Evolutionary conservation across 352 stramenopile genomes (phyloP).

Genomic region (Phytophthora citricola): DNA sequence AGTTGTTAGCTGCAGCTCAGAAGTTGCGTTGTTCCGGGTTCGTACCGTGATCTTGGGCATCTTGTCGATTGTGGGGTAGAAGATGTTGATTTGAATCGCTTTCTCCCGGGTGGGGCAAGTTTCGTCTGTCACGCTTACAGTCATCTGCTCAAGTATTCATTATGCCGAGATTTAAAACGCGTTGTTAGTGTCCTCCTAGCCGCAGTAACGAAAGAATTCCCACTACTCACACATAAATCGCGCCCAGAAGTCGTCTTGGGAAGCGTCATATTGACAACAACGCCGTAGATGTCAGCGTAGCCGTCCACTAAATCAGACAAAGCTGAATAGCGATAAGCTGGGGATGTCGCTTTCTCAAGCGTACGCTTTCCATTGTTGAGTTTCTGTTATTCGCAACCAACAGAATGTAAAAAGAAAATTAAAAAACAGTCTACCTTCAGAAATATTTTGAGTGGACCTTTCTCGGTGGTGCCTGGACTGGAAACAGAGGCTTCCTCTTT

Average conservation of each 20-base stretch:
- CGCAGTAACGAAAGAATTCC: neutral
- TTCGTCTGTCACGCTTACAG: constrained; percentile 70
- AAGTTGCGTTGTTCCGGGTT: neutral
- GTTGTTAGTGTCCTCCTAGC: neutral
- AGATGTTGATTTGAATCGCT: constrained; percentile 73
- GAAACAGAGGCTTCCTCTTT: constrained; percentile 8
- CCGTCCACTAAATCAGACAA: constrained; percentile 66
- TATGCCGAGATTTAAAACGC: neutral
- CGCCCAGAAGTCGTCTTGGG: constrained; percentile 63
- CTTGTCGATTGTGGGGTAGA: constrained; percentile 58
- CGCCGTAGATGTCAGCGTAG: constrained; percentile 68
- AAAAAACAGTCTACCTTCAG: too few species aligned
- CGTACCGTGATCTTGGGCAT: constrained; percentile 71
- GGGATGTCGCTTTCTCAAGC: constrained; percentile 41
- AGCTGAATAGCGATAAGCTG: constrained; percentile 66
- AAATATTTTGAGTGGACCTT: constrained; percentile 10
- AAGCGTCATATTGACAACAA: constrained; percentile 78
- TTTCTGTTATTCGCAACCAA: constrained; percentile 14
- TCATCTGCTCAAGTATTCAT: constrained; percentile 57
- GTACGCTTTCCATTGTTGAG: constrained; percentile 52
- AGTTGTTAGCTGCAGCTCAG: neutral
- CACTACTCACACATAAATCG: constrained; percentile 71
- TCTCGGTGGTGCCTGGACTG: constrained; percentile 11
- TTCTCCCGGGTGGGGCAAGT: constrained; percentile 56
- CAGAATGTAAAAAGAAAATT: neutral